Percentiles rank a stretch among this genome's conserved stretches.
Conservation (phyloP, 2,329 filamentous ascomycete species). For the Epichloe baconii region DNA sequence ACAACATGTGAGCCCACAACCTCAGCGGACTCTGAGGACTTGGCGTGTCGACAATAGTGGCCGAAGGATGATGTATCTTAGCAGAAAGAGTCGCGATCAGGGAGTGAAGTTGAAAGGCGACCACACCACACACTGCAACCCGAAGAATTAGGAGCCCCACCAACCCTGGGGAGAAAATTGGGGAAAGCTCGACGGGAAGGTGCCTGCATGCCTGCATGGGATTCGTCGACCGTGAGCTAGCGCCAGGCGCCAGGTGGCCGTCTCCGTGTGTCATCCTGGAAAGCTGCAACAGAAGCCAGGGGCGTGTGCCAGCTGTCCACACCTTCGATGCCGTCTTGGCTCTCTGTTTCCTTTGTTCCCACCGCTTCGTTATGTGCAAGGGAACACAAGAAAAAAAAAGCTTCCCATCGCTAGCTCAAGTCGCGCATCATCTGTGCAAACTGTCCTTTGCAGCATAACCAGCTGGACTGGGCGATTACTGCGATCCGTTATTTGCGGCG, state of each 20-base stretch:
- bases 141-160: neutral
- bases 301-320: conserved; percentile 1
- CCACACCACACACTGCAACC: neutral
- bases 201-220: conserved; percentile 1
- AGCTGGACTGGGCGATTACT: neutral
- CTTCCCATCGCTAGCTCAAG: neutral
- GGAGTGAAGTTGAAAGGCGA: neutral
- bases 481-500: neutral
- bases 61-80: neutral
- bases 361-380: neutral
- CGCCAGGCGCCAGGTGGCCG: neutral
- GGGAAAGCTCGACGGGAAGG: conserved; percentile 1
- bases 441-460: conserved; percentile 1
- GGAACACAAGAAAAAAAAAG: neutral
- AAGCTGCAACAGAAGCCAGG: neutral
- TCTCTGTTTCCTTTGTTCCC: neutral
- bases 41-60: neutral
- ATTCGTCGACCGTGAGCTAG: neutral
- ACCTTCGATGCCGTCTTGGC: neutral
- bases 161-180: neutral
- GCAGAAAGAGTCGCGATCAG: neutral
- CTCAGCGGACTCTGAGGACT: neutral
- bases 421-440: neutral
- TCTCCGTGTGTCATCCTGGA: neutral
- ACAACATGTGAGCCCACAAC: neutral